Conservation (phyloP, 768 basidiomycete species). For the Termitomyces sp. region DNA sequence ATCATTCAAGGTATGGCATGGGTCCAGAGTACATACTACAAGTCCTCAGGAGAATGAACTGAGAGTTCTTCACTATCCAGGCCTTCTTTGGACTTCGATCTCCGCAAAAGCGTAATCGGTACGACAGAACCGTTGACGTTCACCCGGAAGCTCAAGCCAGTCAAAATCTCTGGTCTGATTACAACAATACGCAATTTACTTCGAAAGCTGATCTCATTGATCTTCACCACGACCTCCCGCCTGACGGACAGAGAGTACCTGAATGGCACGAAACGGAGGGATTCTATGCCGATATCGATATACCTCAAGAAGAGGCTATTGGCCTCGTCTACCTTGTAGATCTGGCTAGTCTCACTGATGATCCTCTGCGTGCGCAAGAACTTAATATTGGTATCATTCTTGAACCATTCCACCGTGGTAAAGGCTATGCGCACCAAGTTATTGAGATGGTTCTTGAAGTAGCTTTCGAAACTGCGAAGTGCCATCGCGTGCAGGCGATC, state of each 20-base stretch:
- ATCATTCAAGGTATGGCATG: background rate
- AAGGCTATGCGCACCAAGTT: slow-evolving; percentile 47
- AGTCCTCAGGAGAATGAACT: background rate
- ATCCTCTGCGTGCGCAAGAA: slow-evolving; percentile 39
- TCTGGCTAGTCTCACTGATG: slow-evolving; percentile 24
- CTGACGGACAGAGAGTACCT: background rate
- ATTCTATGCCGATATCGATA: too few relatives aligned
- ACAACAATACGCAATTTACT: background rate
- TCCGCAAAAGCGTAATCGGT: background rate
- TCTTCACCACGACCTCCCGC: too few relatives aligned
- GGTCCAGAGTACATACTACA: background rate
- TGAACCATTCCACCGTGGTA: slow-evolving; percentile 29
- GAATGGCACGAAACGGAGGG: background rate
- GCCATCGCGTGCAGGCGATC: slow-evolving; percentile 54
- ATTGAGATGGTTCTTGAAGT: slow-evolving; percentile 42
- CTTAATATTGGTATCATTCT: slow-evolving; percentile 58
- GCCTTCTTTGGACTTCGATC: too few relatives aligned
- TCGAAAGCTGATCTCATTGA: too few relatives aligned
- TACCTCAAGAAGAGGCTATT: slow-evolving; percentile 21
- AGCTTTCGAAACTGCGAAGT: slow-evolving; percentile 44
- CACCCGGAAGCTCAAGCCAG: background rate
- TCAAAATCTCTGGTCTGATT: background rate
- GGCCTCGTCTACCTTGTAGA: slow-evolving; percentile 44
- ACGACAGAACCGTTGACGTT: too few relatives aligned
- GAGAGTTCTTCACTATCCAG: background rate